phyloP scores from a whole-genome alignment of 2,329 filamentous ascomycete species.

The Trichophyton mentagrophytes region DNA sequence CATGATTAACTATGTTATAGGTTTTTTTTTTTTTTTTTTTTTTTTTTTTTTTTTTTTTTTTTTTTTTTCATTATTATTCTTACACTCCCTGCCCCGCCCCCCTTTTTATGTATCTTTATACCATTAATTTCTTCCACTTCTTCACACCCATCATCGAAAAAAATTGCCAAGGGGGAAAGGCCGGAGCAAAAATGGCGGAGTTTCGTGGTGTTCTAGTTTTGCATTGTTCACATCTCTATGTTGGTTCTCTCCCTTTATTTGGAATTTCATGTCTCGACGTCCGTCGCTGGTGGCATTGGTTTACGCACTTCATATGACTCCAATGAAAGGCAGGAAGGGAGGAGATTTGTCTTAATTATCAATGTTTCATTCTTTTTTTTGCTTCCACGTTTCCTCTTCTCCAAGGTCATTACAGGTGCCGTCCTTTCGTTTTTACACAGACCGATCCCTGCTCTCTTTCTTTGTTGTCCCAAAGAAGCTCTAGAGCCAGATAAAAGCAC shows the following conservation, averaged over 20 bases:
- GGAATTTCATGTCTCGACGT: neutral
- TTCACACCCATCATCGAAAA: neutral
- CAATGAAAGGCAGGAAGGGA: conserved; percentile 1
- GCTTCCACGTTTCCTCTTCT: neutral
- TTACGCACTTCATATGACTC: neutral
- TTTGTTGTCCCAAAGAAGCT: neutral
- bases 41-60: no score
- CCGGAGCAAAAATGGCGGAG: neutral
- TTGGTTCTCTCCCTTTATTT: neutral
- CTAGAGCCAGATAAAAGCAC: neutral
- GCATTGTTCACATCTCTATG: neutral
- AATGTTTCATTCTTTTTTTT: neutral
- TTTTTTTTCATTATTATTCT: neutral
- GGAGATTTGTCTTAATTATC: neutral
- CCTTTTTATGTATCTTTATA: neutral
- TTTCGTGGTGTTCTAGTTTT: neutral
- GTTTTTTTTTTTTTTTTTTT: no score
- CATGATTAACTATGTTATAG: no score
- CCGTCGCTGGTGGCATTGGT: neutral
- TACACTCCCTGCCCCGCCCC: neutral
- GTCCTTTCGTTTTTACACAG: neutral
- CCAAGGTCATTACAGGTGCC: no score
- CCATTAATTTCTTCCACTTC: neutral
- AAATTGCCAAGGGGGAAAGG: neutral
- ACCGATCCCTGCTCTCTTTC: neutral